Base-by-base conservation (phyloP, 345 rosid genomes). In the Odontarrhena argentea region DNA sequence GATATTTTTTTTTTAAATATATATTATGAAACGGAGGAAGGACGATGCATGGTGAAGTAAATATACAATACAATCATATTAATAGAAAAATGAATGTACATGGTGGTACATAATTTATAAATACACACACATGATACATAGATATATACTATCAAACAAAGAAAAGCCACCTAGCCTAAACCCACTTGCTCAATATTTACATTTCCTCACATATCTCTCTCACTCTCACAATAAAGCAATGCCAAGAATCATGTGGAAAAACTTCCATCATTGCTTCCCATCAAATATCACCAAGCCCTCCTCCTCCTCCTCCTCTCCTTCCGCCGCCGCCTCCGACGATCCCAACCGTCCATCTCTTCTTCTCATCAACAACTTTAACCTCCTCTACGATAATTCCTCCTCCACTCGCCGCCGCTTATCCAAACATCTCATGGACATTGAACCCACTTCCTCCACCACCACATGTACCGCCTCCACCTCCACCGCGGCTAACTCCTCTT, bases 211-310 rank as follows among this genome's bases (percentile, higher is more conserved):
- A 9, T 40, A 60, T 32, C 37, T 62, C 18, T 55, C 28, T 30
- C 15, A 66, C 68, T 73, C 73, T 37, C 44, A 5, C 5, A 24
- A 44, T 38, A 46, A 60, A 37, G 28, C 56, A 55, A 60, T 61
- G 69, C 71, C 76, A 65, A 60, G 51, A 74, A 61, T 55, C 68
- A 54, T 68, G 59, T 74, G 78, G 74, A 74, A 74, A 43, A 42
- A 6, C 56, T 47, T 74, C 36, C 74, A 74, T 54, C 74, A 55
- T 68, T 74, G 78, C 26, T 63, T 74, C 24, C 70, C 70, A 42
- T 45, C 73, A 65, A 65, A 59, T 66, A 55, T 66, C 62, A 59
- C 13, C 28, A 59, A 66, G 13, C 46, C 68, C 14, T 34, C 70
- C 11, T 50, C 55, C 9, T 24, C 55, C 3, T 35, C 48, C 7